A percentile compares a stretch with the other conserved stretches of the same genome.
phyloP scores from a whole-genome alignment of 345 rosid species.

The Bruguiera sexangula region DNA sequence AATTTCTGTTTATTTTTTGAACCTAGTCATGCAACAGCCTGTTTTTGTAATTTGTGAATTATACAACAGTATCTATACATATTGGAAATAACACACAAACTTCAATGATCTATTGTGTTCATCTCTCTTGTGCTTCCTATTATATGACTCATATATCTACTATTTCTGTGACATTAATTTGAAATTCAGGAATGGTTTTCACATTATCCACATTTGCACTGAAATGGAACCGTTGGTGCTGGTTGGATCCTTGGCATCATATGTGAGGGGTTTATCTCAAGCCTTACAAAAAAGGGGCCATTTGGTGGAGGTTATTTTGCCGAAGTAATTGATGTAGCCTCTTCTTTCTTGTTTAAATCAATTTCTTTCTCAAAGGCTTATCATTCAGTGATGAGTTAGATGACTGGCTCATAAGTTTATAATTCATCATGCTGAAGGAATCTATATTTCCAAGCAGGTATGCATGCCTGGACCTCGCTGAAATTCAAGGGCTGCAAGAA shows the following conservation, averaged over 20 bases:
- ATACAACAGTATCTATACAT: no score
- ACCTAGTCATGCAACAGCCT: no score
- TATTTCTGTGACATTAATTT: neutral
- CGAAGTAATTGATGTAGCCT: constrained; percentile 48
- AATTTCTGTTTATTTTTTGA: no score
- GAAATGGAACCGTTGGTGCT: constrained; percentile 78
- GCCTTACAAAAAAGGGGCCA: constrained; percentile 69
- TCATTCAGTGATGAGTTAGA: constrained; percentile 4
- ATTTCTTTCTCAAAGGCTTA: neutral
- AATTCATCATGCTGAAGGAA: constrained; percentile 18
- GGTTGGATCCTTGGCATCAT: constrained; percentile 67
- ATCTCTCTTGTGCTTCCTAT: no score
- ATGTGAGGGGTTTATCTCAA: constrained; percentile 54
- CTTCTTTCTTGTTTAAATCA: neutral
- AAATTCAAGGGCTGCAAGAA: constrained; percentile 62
- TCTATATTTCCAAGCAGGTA: constrained; percentile 42
- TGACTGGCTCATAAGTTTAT: constrained; percentile 1
- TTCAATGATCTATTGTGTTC: no score
- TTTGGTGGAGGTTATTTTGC: constrained; percentile 79
- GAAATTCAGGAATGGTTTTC: constrained; percentile 56
- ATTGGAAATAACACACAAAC: no score
- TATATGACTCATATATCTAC: constrained; percentile 1
- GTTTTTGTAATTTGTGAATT: no score
- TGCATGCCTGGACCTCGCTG: constrained; percentile 48
- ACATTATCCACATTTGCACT: constrained; percentile 75